phyloP scores from a whole-genome alignment of 192 early-diverging fungal genomes.

The Allomyces macrogynus region DNA sequence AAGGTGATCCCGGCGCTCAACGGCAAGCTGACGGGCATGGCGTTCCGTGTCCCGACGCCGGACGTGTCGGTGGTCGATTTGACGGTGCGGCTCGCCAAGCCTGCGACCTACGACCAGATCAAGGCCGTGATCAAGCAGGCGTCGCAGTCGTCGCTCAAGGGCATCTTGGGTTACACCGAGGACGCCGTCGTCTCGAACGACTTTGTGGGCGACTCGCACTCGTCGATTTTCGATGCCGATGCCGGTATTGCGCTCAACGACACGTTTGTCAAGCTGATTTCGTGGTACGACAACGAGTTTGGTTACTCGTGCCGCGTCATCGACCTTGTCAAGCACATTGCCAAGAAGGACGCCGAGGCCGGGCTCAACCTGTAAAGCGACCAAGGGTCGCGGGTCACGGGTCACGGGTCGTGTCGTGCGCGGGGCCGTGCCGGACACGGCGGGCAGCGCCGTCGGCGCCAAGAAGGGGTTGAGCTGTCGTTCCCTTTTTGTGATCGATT shows the following conservation, averaged over 20 bases:
- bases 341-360: slow-evolving; percentile 16
- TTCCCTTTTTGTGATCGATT: no score
- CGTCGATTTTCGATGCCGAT: slow-evolving; percentile 85
- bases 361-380: neutral
- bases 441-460: no score
- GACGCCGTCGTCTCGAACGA: slow-evolving; percentile 91
- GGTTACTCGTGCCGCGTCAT: slow-evolving; percentile 84
- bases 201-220: slow-evolving; percentile 77
- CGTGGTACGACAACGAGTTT: slow-evolving; percentile 82
- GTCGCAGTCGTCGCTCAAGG: slow-evolving; percentile 55
- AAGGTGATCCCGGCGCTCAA: slow-evolving; percentile 87
- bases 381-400: no score
- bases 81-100: slow-evolving; percentile 78
- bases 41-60: slow-evolving; percentile 80
- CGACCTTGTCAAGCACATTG: slow-evolving; percentile 64
- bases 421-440: no score
- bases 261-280: slow-evolving; percentile 88
- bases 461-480: no score
- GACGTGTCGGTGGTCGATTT: slow-evolving; percentile 96
- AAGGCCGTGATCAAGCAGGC: slow-evolving; percentile 69
- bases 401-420: no score
- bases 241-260: slow-evolving; percentile 86
- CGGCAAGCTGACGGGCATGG: slow-evolving; percentile 96
- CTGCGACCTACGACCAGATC: slow-evolving; percentile 77
- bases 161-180: slow-evolving; percentile 78